Evolutionary conservation across 1,139 yeast species (phyloP), one percentile per base, ranked within the genome.

Genomic region (Yamadazyma atmosphaerica): DNA sequence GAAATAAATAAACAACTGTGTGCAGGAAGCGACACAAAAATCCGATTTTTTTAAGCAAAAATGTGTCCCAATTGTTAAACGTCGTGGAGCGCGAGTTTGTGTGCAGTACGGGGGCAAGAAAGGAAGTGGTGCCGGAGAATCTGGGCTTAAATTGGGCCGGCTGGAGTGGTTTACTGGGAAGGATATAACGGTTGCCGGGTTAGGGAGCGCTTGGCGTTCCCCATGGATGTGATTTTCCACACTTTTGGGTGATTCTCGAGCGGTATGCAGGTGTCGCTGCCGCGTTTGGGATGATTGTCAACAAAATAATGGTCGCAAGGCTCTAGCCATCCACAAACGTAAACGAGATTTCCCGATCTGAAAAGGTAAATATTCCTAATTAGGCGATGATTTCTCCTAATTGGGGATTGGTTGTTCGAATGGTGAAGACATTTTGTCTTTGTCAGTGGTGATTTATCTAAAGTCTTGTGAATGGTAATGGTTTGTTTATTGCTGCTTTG

Each of bases 1-100:
- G 31, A 31, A 31, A 21, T 28, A 28, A 28, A 28, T 28, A 28
- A 28, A 28, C 31, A 28, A 5, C 17, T 28, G 16, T 16, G 17
- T 26, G 14, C 17, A 12, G 26, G 26, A 23, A 8, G 12, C 12
- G 12, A 6, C 26, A 23, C 5, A 12, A 23, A 6, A 6, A 6
- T 19, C 9, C 22, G 22, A 6, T 19, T 19, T 6, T 19, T 19
- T 19, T 19, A 9, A 19, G 22, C 22, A 9, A 19, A 19, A 19
- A 6, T 9, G 22, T 19, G 22, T 19, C 22, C 22, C 22, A 9
- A 19, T 19, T 19, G 22, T 9, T 19, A 6, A 19, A 6, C 8
- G 22, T 19, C 9, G n/a, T n/a, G n/a, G n/a, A n/a, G n/a, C n/a
- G n/a, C n/a, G n/a, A n/a, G n/a, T n/a, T n/a, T n/a, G n/a, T n/a